Percentiles rank a stretch among this genome's conserved stretches.
Evolutionary conservation across 345 rosid species (phyloP).

Genomic region (Durio zibethinus): DNA sequence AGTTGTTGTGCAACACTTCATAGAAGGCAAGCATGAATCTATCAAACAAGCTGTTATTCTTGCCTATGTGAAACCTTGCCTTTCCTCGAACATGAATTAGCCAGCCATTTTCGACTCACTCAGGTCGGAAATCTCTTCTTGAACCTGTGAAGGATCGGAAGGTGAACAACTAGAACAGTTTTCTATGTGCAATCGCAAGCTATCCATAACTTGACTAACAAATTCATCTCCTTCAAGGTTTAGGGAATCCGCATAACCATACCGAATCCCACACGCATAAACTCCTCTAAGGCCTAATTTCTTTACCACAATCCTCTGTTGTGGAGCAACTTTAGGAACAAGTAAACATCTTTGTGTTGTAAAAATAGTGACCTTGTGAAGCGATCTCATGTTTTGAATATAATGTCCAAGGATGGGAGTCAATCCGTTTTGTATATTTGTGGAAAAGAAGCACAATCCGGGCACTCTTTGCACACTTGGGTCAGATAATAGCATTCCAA

Average conservation of each 20-base stretch:
- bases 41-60: conserved; percentile 47
- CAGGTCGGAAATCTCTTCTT: conserved; percentile 36
- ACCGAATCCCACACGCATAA: conserved; percentile 53
- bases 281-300: conserved; percentile 43
- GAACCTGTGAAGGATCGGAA: conserved; percentile 14
- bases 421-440: conserved; percentile 74
- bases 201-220: conserved; percentile 39
- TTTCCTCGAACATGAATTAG: conserved; percentile 54
- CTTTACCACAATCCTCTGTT: conserved; percentile 43
- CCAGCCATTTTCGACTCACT: conserved; percentile 43
- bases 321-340: conserved; percentile 56
- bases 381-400: conserved; percentile 72
- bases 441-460: conserved; percentile 78
- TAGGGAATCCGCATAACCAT: conserved; percentile 60
- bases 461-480: conserved; percentile 76
- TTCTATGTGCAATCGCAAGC: conserved; percentile 35
- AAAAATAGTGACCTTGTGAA: conserved; percentile 71
- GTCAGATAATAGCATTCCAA: conserved; percentile 45
- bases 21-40: conserved; percentile 52
- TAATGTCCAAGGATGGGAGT: conserved; percentile 78
- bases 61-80: conserved; percentile 49
- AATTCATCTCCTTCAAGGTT: conserved; percentile 52
- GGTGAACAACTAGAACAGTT: conserved; percentile 8
- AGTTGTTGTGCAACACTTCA: conserved; percentile 54
- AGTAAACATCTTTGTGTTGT: conserved; percentile 59